These are phyloP conservation scores for Boletus mariae DNA, from an alignment of 1,284 basidiomycete genomes.

Conservation along the genomic window DNA sequence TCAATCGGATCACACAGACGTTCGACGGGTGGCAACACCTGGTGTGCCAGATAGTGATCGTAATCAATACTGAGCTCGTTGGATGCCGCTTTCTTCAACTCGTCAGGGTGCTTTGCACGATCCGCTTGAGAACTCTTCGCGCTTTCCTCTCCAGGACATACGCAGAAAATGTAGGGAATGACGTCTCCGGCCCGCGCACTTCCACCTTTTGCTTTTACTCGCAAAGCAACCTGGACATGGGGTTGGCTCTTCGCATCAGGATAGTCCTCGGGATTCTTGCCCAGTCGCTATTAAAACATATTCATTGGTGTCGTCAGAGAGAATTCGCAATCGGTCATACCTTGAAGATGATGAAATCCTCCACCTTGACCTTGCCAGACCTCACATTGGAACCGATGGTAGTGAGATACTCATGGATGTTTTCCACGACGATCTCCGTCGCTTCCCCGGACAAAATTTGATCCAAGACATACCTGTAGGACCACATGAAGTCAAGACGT, in stretches of 20 bases:
- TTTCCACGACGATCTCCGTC: slow-evolving; percentile 86
- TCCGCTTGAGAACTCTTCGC: slow-evolving; percentile 85
- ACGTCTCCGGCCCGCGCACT: slow-evolving; percentile 87
- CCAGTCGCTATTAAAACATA: slow-evolving; percentile 61
- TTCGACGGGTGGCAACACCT: slow-evolving; percentile 93
- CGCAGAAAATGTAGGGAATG: slow-evolving; percentile 94
- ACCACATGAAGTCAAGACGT: background rate
- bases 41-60: slow-evolving; percentile 89
- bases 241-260: slow-evolving; percentile 94
- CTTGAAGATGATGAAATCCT: slow-evolving; percentile 95
- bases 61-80: slow-evolving; percentile 75
- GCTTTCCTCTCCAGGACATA: slow-evolving; percentile 70
- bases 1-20: slow-evolving; percentile 95
- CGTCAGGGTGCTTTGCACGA: slow-evolving; percentile 91
- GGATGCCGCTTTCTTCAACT: slow-evolving; percentile 68
- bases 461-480: slow-evolving; percentile 75
- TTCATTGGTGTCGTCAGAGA: background rate
- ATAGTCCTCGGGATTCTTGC: slow-evolving; percentile 95
- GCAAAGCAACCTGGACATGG: slow-evolving; percentile 94
- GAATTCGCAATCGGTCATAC: slow-evolving; percentile 36
- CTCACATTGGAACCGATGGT: slow-evolving; percentile 76
- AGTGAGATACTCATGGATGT: slow-evolving; percentile 90
- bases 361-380: slow-evolving; percentile 73
- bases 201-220: slow-evolving; percentile 84
- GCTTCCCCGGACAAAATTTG: slow-evolving; percentile 90